A percentile compares a stretch with the other conserved stretches of the same genome.
phyloP scores from a whole-genome alignment of 129 eudicot species.

The Centrapalus pauciflorus region DNA sequence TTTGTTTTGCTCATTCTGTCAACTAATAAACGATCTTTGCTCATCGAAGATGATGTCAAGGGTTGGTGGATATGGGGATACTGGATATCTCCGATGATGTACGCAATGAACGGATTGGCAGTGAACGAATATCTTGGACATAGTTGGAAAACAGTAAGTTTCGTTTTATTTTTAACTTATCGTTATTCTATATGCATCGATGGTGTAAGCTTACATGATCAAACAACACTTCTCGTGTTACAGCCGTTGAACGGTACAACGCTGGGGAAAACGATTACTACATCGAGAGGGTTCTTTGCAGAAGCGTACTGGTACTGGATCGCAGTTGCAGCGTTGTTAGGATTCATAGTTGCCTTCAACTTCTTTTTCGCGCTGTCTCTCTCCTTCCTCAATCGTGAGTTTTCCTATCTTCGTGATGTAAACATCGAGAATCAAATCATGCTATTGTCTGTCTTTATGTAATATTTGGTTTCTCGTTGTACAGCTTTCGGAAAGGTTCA shows the following conservation, averaged over 20 bases:
- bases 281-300: constrained; percentile 50
- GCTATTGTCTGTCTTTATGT: background rate
- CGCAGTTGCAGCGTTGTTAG: constrained; percentile 44
- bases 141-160: constrained; percentile 50
- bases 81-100: constrained; percentile 59
- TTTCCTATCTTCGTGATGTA: background rate
- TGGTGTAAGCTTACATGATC: background rate
- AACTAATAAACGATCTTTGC: background rate
- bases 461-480: background rate
- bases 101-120: constrained; percentile 47
- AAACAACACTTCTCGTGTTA: background rate
- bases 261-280: constrained; percentile 33
- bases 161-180: background rate
- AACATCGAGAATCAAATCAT: background rate
- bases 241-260: constrained; percentile 25
- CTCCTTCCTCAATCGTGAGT: constrained; percentile 52
- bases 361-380: constrained; percentile 37
- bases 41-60: constrained; percentile 34
- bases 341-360: constrained; percentile 48
- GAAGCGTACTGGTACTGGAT: constrained; percentile 76
- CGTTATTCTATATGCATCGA: background rate
- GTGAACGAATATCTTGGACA: constrained; percentile 59
- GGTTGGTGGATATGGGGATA: constrained; percentile 63
- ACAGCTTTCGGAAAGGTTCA: constrained; percentile 64
- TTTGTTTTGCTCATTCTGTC: background rate